Base-by-base conservation (phyloP, 495 filamentous ascomycete species). In the Tuber borchii region DNA sequence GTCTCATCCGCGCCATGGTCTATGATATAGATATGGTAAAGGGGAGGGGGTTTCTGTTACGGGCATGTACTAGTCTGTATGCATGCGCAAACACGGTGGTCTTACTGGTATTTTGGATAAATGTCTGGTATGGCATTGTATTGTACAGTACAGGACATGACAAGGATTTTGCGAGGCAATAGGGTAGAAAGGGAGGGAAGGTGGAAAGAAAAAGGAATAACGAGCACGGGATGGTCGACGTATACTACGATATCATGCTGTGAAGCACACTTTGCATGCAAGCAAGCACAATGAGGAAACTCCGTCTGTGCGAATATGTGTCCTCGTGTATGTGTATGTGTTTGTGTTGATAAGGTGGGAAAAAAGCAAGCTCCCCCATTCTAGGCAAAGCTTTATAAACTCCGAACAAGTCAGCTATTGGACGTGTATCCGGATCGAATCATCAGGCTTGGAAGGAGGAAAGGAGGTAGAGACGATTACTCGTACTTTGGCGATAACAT, bases 351-450 rank as follows among this genome's bases (percentile, higher is more conserved):
- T 34, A 26, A 22, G 48, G 51, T 31, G 9, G 12, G 31, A 31
- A 26, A 61, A 61, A 61, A 16, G n/a, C 51, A 31, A 34, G 5
- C 56, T 14, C 56, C 26, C n/a, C 56, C 26, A 65, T 34, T 34
- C 26, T 65, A 16, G 56, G 56, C 19, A 34, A 19, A 34, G n/a
- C 26, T 65, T 65, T 65, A 65, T 65, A 65, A 65, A 65, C 26
- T 4, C 56, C 56, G 26, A 34, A 65, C 26, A 65, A 34, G 26
- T 65, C 26, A 65, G 26, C 56, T 65, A 65, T 65, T 65, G 56
- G 56, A 65, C 56, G 26, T 65, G 56, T 65, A 65, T 65, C 56
- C 56, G 56, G 56, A 34, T 34, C 56, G 56, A 65, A 31, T 65
- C 56, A 65, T 65, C 56, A 34, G 26, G 34, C 56, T 65, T 65